Base-by-base conservation (phyloP, 805 yeast species). In the Jamesozyma piceae region DNA sequence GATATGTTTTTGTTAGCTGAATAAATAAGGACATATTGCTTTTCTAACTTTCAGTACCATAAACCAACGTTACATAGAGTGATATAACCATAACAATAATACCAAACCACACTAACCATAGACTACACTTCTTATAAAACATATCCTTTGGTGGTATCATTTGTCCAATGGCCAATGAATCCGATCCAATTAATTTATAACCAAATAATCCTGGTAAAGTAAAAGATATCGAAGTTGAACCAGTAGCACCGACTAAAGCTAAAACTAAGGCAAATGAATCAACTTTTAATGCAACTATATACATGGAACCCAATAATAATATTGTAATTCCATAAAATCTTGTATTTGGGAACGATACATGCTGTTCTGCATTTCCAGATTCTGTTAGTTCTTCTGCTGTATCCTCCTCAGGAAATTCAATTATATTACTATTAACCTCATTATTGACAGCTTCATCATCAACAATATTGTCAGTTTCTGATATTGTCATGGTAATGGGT, bases 201-300 rank as follows among this genome's bases (percentile, higher is more conserved):
- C 90, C 95, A 57, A 88, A 86, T 19, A 86, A 65, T 0, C 96
- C 96, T 0, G 97, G 97, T 37, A 88, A 69, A 24, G 86, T 87
- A 57, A 88, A 88, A 11, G 95, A 87, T 40, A 89, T 87, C 4
- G 95, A 77, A 0, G 96, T 88, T 1, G 95, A 85, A 0, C 96
- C 96, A 0, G 95, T 87, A 1, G 95, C 84, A 2, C 97, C 97
- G 3, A 88, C 95, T 49, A 88, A 68, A 1, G 95, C 88, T 50
- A 88, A 66, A 13, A 89, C 89, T 37, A 80, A 74, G 22, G 90
- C 95, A 51, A 88, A 75, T 0, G 95, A 85, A 13, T 67, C 67
- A 26, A 88, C 80, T 3, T 76, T 60, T 29, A 80, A 63, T 0
- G 96, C 92, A 9, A 82, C 66, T 1, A 67, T 42, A 57, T 82